These are phyloP conservation scores for Ajuga reptans DNA, from an alignment of 305 asterid genomes.

Conservation along the genomic window DNA sequence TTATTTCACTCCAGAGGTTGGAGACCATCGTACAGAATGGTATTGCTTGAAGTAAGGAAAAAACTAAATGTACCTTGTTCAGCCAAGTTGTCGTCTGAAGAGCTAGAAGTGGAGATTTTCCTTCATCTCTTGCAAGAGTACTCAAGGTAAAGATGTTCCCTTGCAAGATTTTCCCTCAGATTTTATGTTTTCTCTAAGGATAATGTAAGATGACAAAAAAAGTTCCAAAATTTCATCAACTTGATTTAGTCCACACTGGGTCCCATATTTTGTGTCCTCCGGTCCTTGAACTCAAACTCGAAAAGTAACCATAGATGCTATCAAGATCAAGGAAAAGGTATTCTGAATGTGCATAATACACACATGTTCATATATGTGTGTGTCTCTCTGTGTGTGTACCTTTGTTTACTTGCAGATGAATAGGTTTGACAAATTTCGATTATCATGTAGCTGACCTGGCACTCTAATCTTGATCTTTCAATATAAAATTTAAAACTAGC, in stretches of 20 bases:
- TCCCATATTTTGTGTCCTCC: background rate
- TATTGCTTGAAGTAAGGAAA: constrained; percentile 73
- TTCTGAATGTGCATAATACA: background rate
- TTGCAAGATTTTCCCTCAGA: background rate
- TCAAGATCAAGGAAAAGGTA: too few relatives aligned
- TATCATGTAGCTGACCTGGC: background rate
- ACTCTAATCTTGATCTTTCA: background rate
- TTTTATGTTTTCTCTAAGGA: background rate
- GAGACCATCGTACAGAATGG: constrained; percentile 87
- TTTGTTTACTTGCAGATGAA: background rate
- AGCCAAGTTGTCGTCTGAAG: constrained; percentile 68
- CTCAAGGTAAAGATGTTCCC: constrained; percentile 46
- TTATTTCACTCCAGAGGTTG: constrained; percentile 56
- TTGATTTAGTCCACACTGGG: background rate
- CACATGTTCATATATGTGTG: background rate
- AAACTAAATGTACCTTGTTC: constrained; percentile 69
- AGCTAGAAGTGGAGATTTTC: constrained; percentile 82
- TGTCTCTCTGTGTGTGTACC: background rate
- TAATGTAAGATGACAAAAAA: background rate
- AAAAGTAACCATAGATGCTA: too few relatives aligned
- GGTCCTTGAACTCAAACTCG: background rate
- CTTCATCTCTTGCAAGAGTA: constrained; percentile 82
- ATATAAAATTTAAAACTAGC: background rate
- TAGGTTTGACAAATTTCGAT: background rate
- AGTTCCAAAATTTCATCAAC: background rate